A percentile compares a stretch with the other conserved stretches of the same genome.
phyloP scores from a whole-genome alignment of 768 basidiomycete genomes.

The Mycena chlorophos region DNA sequence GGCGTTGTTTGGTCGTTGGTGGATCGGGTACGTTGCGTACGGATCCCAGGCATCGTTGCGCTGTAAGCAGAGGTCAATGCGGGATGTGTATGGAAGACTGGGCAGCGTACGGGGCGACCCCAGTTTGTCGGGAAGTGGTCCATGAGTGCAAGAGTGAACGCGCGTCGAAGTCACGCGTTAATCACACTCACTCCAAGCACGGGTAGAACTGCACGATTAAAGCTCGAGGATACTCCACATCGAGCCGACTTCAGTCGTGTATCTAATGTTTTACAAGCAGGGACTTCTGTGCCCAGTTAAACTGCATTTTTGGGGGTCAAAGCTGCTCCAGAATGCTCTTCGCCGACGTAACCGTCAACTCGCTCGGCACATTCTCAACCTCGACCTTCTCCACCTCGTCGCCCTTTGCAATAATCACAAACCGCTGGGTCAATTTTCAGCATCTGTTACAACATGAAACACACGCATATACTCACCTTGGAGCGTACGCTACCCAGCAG shows the following conservation, averaged over 20 bases:
- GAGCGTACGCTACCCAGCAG: constrained; percentile 68
- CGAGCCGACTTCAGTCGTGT: too few relatives aligned
- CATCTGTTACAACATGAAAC: background rate
- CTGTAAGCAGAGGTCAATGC: constrained; percentile 33
- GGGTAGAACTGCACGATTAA: background rate
- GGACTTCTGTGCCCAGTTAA: too few relatives aligned
- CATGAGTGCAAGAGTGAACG: constrained; percentile 41
- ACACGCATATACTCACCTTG: constrained; percentile 42
- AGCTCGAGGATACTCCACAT: too few relatives aligned
- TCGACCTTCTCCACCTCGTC: constrained; percentile 48
- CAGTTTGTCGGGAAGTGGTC: constrained; percentile 85
- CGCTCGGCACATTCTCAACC: constrained; percentile 41
- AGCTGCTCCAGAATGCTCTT: constrained; percentile 43
- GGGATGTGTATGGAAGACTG: background rate
- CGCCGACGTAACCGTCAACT: constrained; percentile 45
- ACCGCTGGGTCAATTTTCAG: constrained; percentile 34
- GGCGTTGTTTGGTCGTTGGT: constrained; percentile 53
- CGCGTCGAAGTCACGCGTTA: background rate
- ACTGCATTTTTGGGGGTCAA: too few relatives aligned
- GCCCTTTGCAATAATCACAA: constrained; percentile 47
- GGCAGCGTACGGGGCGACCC: constrained; percentile 67
- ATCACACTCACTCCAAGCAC: background rate
- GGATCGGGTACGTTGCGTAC: constrained; percentile 76
- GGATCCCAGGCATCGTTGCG: constrained; percentile 74
- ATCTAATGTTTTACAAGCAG: too few relatives aligned